Evolutionary conservation across 2,329 filamentous ascomycete genomes (phyloP).

Genomic region (Paracamarosporium sp.): DNA sequence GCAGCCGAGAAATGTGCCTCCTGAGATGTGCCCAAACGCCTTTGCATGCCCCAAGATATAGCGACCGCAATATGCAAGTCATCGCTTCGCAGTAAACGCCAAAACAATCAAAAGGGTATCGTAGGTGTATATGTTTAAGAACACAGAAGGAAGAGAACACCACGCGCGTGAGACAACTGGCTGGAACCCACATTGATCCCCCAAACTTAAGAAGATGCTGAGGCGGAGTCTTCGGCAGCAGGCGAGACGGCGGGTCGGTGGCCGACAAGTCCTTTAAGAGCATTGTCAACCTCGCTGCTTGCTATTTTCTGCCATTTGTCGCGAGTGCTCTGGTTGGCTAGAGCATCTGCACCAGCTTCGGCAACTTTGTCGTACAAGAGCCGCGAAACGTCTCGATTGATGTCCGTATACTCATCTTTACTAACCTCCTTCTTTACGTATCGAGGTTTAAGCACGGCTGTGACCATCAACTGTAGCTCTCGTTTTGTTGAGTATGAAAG

Average conservation of each 20-base stretch:
- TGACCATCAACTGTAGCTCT: slow-evolving; percentile 88
- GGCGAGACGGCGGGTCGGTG: slow-evolving; percentile 24
- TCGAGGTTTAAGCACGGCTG: slow-evolving; percentile 78
- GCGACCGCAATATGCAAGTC: neutral
- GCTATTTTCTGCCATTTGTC: slow-evolving; percentile 79
- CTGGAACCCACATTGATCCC: too few relatives aligned
- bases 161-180: too few relatives aligned
- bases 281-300: slow-evolving; percentile 77
- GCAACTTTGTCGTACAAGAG: slow-evolving; percentile 78
- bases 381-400: slow-evolving; percentile 88
- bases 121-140: neutral
- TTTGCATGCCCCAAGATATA: neutral
- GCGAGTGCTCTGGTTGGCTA: slow-evolving; percentile 69
- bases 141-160: neutral
- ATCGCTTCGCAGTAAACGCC: slow-evolving; percentile 3
- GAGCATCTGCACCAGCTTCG: slow-evolving; percentile 53
- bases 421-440: slow-evolving; percentile 82
- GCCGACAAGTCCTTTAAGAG: slow-evolving; percentile 57
- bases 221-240: slow-evolving; percentile 36
- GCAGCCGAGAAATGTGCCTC: neutral
- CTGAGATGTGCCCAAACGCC: neutral
- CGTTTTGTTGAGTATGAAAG: slow-evolving; percentile 86
- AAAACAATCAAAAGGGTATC: slow-evolving; percentile 4
- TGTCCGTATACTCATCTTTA: slow-evolving; percentile 88
- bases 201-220: slow-evolving; percentile 21